Evolutionary conservation across 2,329 filamentous ascomycete genomes (phyloP), one percentile per base, ranked within the genome.

Genomic region (Beauveria varroae): DNA sequence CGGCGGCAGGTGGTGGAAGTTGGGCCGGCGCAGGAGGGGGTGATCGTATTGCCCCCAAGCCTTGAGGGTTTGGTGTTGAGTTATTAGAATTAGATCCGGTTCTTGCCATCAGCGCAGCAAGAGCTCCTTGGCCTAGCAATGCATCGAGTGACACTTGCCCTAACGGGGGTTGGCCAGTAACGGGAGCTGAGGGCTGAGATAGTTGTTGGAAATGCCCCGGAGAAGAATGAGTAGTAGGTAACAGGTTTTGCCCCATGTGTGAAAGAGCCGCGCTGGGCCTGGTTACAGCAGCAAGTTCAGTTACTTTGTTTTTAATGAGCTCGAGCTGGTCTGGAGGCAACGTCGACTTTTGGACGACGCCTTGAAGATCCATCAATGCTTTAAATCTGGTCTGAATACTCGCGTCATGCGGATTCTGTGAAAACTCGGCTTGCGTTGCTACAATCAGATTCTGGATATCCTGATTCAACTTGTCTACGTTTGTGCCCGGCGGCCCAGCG

Each of bases 251-350:
- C 26, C 58, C 58, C 28, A 28, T 22, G 22, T 60, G 54, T 54
- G 43, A 47, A 28, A 51, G 43, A 62, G 70, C 63, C 61, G 70
- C 66, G 64, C 70, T 69, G 44, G 66, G 69, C 74, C 79, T 81
- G 70, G 81, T 82, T 84, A 83, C 76, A 80, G 85, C 71, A 74
- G 74, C 84, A 73, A 96, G 83, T 74, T 87, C 86, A 73, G 88
- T 86, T 74, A 97, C 87, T 82, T 95, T 91, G 72, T 88, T 87
- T 75, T 88, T 90, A 75, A 96, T 89, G 73, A 89, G 85, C 75
- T 89, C 86, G 72, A 96, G 82, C 77, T 96, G 90, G 70, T 93
- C 87, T 68, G 86, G 86, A 63, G 88, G 88, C 72, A 96, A 81
- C 71, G 87, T 86, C 74, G 91, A 89, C 67, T 82, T 87, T 73